These are phyloP conservation scores for Plasmopara halstedii DNA, from an alignment of 352 stramenopile species.

Conservation along the genomic window DNA sequence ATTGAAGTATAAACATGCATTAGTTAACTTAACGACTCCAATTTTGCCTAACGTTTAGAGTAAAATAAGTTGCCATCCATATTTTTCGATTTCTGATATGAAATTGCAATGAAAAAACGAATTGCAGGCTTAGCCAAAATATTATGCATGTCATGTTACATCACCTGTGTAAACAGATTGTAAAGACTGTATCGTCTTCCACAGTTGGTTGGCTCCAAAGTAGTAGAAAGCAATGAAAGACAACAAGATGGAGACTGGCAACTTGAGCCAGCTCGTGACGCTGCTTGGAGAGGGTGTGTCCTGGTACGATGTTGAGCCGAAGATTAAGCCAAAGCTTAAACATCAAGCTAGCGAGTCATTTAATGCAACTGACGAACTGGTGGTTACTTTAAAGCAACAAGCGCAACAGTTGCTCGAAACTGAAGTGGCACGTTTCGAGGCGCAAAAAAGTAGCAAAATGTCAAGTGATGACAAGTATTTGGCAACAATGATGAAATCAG, in stretches of 20 bases:
- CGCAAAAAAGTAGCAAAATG: slow-evolving; percentile 57
- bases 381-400: slow-evolving; percentile 46
- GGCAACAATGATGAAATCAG: slow-evolving; percentile 81
- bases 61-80: no score
- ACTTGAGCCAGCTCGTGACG: slow-evolving; percentile 22
- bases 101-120: no score
- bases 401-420: slow-evolving; percentile 52
- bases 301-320: slow-evolving; percentile 32
- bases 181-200: slow-evolving; percentile 1
- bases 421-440: slow-evolving; percentile 51
- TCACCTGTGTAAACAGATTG: slow-evolving; percentile 2
- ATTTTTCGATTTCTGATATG: neutral
- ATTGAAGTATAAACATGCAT: neutral
- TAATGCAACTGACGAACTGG: slow-evolving; percentile 27
- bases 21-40: no score
- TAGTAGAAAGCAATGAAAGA: slow-evolving; percentile 8
- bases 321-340: slow-evolving; percentile 14
- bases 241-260: slow-evolving; percentile 2
- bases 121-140: neutral
- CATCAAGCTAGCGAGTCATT: slow-evolving; percentile 8
- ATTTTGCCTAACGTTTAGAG: no score
- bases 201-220: slow-evolving; percentile 12
- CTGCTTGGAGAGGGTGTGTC: slow-evolving; percentile 26
- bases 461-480: slow-evolving; percentile 85
- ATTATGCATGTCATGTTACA: no score